Evolutionary conservation across 208 protist species (phyloP), one percentile per base, ranked within the genome.

Genomic region (Acanthamoeba divionensis): DNA sequence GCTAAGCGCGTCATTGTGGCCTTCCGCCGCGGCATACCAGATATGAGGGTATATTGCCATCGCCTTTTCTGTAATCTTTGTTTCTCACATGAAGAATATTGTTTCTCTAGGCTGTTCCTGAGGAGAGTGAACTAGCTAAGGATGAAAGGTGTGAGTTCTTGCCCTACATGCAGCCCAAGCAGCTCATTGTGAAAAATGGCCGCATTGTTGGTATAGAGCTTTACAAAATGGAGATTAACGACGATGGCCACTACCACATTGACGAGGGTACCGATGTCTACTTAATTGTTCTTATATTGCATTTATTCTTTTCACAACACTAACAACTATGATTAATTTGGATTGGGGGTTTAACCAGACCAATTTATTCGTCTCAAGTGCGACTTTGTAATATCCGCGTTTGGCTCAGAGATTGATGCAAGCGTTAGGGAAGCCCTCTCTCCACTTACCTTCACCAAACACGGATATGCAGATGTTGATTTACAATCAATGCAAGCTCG

Each of bases 341-440:
- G n/a, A n/a, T n/a, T n/a, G n/a, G n/a, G n/a, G n/a, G n/a, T n/a
- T n/a, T 18, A 60, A 60, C 18, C n/a, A 60, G 96, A 97, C 29
- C 95, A 97, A 87, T 90, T 90, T 80, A 91, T 96, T 38, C 38
- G 91, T 48, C 50, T 98, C n/a, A 95, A 96, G 82, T 97, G 93
- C 91, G 95, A 97, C 71, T 95, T 91, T 52, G 91, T 97, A 13
- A 97, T 98, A 41, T 93, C 93, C 48, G 96, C 96, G 1, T 98
- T 98, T 77, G 96, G 96, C 47, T 93, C 86, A 29, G 71, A 73
- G 52, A 83, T 95, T 1, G 92, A 91, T 24, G 57, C 31, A 18
- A 13, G 62, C 0, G 26, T 96, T n/a, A 62, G 57, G 1, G 54
- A 91, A 8, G 65, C 90, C 3, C 67, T 94, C 6, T 47, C 41